These are phyloP conservation scores for Phytophthora foliorum DNA, from an alignment of 352 stramenopile genomes.

Conservation along the genomic window DNA sequence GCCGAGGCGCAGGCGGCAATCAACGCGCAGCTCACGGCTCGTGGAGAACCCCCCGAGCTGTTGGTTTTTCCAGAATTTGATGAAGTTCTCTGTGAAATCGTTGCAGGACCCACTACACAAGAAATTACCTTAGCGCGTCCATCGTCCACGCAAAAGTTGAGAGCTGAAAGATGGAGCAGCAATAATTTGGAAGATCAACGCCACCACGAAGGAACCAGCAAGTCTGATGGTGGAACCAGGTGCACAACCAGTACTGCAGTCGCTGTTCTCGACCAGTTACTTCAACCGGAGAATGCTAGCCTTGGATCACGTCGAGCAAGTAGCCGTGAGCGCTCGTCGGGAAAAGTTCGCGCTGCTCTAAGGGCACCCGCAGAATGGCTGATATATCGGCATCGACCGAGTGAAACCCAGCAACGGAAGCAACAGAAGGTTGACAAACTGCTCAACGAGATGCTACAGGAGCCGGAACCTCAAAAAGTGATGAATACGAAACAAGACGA, in stretches of 20 bases:
- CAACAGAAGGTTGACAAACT: conserved; percentile 58
- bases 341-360: conserved; percentile 32
- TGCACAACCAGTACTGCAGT: conserved; percentile 9
- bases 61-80: conserved; percentile 5
- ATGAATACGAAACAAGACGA: conserved; percentile 22
- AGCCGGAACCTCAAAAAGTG: conserved; percentile 7
- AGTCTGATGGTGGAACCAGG: not conserved
- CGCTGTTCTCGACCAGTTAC: conserved; percentile 26
- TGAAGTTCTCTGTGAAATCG: not conserved
- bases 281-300: conserved; percentile 14
- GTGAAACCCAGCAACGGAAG: conserved; percentile 49
- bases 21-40: conserved; percentile 42
- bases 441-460: conserved; percentile 39
- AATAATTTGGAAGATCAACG: conserved; percentile 23
- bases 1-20: conserved; percentile 55
- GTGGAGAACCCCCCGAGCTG: not conserved
- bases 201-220: conserved; percentile 5
- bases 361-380: conserved; percentile 64
- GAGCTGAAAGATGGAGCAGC: not conserved
- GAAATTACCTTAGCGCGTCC: conserved; percentile 12
- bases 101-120: conserved; percentile 12
- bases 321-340: conserved; percentile 1
- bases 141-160: not conserved
- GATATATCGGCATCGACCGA: conserved; percentile 61
- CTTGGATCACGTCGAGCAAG: conserved; percentile 1